Percentiles rank a stretch among this genome's conserved stretches.
phyloP scores from a whole-genome alignment of 345 rosid species.

The Trapa incisa region DNA sequence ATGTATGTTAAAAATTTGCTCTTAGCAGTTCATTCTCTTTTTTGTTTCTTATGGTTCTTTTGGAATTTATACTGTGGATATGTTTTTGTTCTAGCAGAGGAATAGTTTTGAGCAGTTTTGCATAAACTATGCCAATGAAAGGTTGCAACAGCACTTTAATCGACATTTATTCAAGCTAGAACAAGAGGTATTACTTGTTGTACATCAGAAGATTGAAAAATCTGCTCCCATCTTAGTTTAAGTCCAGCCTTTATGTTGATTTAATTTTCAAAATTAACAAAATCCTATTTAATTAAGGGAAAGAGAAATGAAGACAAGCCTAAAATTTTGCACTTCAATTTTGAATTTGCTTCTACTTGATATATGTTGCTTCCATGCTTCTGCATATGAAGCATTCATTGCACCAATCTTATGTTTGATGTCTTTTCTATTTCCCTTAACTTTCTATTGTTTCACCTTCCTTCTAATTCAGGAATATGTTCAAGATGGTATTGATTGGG shows the following conservation, averaged over 20 bases:
- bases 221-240: not conserved
- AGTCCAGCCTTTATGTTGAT: not conserved
- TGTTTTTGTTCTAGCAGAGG: slow-evolving; percentile 41
- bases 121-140: slow-evolving; percentile 97
- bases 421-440: not conserved
- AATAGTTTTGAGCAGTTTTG: slow-evolving; percentile 99
- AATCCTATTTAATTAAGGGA: not conserved
- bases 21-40: slow-evolving; percentile 6
- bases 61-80: not conserved
- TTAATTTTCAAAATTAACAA: not conserved
- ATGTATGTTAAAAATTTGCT: slow-evolving; percentile 33
- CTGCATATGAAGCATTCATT: not conserved
- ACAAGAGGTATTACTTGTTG: slow-evolving; percentile 61
- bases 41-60: slow-evolving; percentile 9
- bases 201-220: not conserved
- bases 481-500: slow-evolving; percentile 99
- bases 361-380: not conserved
- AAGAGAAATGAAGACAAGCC: not conserved
- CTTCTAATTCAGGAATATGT: slow-evolving; percentile 62
- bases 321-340: not conserved
- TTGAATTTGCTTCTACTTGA: no score
- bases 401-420: not conserved
- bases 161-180: slow-evolving; percentile 96
- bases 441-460: not conserved
- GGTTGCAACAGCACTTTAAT: slow-evolving; percentile 96